These are phyloP conservation scores for Cordyceps militaris DNA, from an alignment of 2,329 filamentous ascomycete species.

Conservation along the genomic window DNA sequence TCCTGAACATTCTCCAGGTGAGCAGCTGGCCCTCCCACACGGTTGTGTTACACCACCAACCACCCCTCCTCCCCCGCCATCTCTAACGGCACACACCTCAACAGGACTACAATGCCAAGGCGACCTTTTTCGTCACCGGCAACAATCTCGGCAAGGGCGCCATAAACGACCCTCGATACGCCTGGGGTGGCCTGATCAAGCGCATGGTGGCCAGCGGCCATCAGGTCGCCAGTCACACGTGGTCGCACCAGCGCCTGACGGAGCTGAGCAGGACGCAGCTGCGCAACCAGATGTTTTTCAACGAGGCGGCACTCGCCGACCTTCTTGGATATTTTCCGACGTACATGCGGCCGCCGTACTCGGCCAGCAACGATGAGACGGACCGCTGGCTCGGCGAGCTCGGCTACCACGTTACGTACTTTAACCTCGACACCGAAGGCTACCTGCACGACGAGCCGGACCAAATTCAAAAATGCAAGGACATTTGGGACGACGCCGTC, in stretches of 20 bases:
- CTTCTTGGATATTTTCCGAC: constrained; percentile 35
- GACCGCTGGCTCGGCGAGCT: constrained; percentile 34
- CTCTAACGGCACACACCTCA: not conserved
- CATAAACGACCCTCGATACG: constrained; percentile 32
- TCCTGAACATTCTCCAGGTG: constrained; percentile 32
- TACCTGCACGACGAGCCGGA: constrained; percentile 46
- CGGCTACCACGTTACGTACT: constrained; percentile 53
- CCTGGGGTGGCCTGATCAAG: constrained; percentile 29
- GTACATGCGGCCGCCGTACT: constrained; percentile 41
- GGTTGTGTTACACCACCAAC: too few relatives aligned
- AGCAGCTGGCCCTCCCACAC: not conserved
- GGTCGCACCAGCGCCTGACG: constrained; percentile 38
- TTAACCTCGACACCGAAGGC: constrained; percentile 54
- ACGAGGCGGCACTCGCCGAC: constrained; percentile 36
- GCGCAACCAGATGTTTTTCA: constrained; percentile 33
- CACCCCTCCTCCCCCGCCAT: not conserved
- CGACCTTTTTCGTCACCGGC: constrained; percentile 33
- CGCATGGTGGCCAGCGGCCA: constrained; percentile 49
- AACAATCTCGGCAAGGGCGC: constrained; percentile 33
- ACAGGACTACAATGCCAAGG: constrained; percentile 28
- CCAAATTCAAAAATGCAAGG: constrained; percentile 39
- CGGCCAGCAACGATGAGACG: constrained; percentile 34
- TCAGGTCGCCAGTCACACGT: constrained; percentile 51
- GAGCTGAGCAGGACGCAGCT: constrained; percentile 27
- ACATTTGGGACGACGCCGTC: constrained; percentile 29